A percentile compares a stretch with the other conserved stretches of the same genome.
These are phyloP conservation scores for Pistacia atlantica DNA, from an alignment of 345 rosid genomes.

Conservation along the genomic window DNA sequence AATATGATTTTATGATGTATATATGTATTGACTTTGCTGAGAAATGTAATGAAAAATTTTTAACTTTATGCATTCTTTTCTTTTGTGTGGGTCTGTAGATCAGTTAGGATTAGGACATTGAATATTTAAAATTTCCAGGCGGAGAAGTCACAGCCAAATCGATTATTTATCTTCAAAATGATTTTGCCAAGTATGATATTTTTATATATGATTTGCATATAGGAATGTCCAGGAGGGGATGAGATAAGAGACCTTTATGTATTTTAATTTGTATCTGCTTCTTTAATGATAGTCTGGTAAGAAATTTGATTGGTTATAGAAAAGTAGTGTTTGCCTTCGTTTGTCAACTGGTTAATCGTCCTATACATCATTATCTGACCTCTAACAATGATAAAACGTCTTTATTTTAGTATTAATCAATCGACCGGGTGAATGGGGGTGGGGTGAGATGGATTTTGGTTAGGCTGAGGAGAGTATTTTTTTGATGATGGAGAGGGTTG, in stretches of 20 bases:
- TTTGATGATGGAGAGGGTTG: too few relatives aligned
- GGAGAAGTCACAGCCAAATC: not conserved
- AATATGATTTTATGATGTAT: not conserved
- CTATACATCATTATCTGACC: too few relatives aligned
- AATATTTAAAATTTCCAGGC: not conserved
- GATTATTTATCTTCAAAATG: not conserved
- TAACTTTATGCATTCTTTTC: not conserved
- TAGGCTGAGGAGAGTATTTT: too few relatives aligned
- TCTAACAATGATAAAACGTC: too few relatives aligned
- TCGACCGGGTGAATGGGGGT: too few relatives aligned
- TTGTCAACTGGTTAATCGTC: not conserved
- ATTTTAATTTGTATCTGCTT: not conserved
- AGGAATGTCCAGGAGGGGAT: not conserved
- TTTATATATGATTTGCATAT: not conserved
- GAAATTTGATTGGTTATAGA: not conserved
- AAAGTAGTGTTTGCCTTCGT: not conserved
- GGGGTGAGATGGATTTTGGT: too few relatives aligned
- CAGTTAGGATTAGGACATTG: not conserved
- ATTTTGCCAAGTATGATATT: not conserved
- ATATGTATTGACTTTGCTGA: not conserved
- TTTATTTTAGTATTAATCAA: too few relatives aligned
- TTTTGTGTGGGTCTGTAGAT: not conserved
- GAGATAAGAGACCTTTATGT: not conserved
- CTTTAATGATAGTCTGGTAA: not conserved
- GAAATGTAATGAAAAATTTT: not conserved